Evolutionary conservation across 2,329 filamentous ascomycete species (phyloP).

Genomic region (Bimuria novae-zelandiae): DNA sequence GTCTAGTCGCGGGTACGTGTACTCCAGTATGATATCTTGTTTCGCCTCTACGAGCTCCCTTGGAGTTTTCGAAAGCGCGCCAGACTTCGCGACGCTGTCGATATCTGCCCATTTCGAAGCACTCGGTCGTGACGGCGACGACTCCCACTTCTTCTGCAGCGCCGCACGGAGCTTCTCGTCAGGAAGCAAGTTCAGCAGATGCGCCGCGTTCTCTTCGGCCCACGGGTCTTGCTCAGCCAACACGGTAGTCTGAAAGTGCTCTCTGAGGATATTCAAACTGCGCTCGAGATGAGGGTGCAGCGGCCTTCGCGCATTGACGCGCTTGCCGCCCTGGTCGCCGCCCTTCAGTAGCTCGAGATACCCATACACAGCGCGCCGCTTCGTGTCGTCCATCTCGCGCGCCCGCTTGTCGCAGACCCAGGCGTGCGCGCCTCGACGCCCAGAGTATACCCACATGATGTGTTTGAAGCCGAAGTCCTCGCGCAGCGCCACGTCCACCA

Average conservation of each 20-base stretch:
- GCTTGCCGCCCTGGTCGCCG: conserved; percentile 82
- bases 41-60: conserved; percentile 82
- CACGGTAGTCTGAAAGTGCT: conserved; percentile 82
- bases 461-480: conserved; percentile 97
- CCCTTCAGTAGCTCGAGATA: conserved; percentile 92
- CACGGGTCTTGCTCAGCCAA: conserved; percentile 88
- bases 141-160: conserved; percentile 88
- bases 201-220: conserved; percentile 71
- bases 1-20: conserved; percentile 96
- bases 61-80: conserved; percentile 73
- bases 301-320: conserved; percentile 80
- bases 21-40: conserved; percentile 94
- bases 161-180: conserved; percentile 77
- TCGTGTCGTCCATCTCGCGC: conserved; percentile 81
- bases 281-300: conserved; percentile 88
- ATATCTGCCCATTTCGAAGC: conserved; percentile 93
- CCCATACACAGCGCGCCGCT: conserved; percentile 80
- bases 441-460: conserved; percentile 98
- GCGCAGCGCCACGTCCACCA: conserved; percentile 81
- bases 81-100: conserved; percentile 78
- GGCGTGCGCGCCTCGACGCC: conserved; percentile 92
- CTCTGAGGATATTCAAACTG: conserved; percentile 81
- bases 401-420: conserved; percentile 96
- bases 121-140: conserved; percentile 75
- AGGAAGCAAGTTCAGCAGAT: conserved; percentile 82